Base-by-base conservation (phyloP, 2,329 filamentous ascomycete genomes). In the Polytolypa hystricis region DNA sequence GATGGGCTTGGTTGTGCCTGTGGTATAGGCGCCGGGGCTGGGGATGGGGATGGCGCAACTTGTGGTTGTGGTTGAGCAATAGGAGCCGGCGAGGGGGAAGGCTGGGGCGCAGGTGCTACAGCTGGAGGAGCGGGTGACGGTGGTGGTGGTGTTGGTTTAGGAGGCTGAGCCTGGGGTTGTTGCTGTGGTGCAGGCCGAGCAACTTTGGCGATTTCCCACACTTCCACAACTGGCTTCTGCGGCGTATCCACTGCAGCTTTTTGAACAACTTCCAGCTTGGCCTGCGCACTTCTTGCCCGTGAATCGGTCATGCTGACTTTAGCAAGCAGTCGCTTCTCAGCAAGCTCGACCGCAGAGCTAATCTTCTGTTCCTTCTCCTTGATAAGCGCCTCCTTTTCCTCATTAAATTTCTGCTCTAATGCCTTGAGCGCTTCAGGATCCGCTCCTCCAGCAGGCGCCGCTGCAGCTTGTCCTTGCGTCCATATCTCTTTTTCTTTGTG, bases 181-280 rank as follows among this genome's bases (percentile, higher is more conserved):
- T 30, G 27, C 26, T 40, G 38, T 11, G 43, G 41, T 12, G 37
- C 26, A 16, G 32, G 38, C 20, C 37, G 37, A 12, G 76, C 72
- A 36, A 62, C 67, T 60, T 89, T 87, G 0, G 81, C 86, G 37
- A 83, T 65, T 44, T 81, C 77, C 83, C 84, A 95, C 0, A 95
- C 87, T 58, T 95, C 86, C 7, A 67, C 74, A 3, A 96, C 85
- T 0, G 86, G 76, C 54, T 77, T 79, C 49, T 89, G 71, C 0
- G 89, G 89, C 1, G 87, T 95, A 32, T 93, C 81, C n/a, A 70
- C 71, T 0, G 81, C 85, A 9, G 89, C 87, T 31, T 77, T 82
- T 51, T 86, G 74, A 3, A 96, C 82, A 1, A 91, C 75, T 1
- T 74, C 72, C 20, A 93, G 63, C 63, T 91, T 93, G 4, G 80